Evolutionary conservation across 805 yeast species (phyloP).

Genomic region (Citeromyces matritensis): DNA sequence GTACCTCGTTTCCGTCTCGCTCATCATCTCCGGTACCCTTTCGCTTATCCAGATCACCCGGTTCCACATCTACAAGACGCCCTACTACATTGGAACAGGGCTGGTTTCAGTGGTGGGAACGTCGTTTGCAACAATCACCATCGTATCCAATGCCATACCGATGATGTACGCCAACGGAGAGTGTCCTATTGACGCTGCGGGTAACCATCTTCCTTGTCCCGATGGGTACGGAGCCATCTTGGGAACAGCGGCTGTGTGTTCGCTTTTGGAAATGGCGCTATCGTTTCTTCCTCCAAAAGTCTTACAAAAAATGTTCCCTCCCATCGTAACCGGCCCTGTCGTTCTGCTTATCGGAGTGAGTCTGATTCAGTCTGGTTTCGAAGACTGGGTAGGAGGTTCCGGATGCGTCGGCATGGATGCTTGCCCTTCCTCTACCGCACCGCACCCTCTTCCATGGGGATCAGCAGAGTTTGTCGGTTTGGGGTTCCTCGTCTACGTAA

Average conservation of each 20-base stretch:
- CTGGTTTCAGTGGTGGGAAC: conserved; percentile 84
- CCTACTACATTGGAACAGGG: conserved; percentile 78
- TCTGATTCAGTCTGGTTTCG: conserved; percentile 57
- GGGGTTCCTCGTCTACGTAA: conserved; percentile 67
- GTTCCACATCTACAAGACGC: conserved; percentile 59
- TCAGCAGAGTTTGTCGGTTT: conserved; percentile 77
- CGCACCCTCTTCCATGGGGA: conserved; percentile 52
- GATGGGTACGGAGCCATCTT: conserved; percentile 82
- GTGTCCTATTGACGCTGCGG: conserved; percentile 51
- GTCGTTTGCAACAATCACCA: conserved; percentile 76
- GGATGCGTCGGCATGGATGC: conserved; percentile 20
- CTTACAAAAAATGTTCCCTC: conserved; percentile 69
- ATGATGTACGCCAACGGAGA: conserved; percentile 62
- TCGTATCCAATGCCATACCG: conserved; percentile 63
- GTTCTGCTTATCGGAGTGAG: conserved; percentile 70
- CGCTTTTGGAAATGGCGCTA: conserved; percentile 53
- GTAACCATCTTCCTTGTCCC: conserved; percentile 64
- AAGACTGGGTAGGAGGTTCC: conserved; percentile 77
- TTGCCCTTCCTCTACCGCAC: conserved; percentile 36
- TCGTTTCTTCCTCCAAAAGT: conserved; percentile 67
- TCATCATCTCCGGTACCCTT: conserved; percentile 57
- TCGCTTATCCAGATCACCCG: conserved; percentile 70
- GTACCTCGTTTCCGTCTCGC: conserved; percentile 55
- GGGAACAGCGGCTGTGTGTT: conserved; percentile 70
- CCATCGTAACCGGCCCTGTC: conserved; percentile 88